Conservation (phyloP, 495 filamentous ascomycete species). For the Penicillium subrubescens region DNA sequence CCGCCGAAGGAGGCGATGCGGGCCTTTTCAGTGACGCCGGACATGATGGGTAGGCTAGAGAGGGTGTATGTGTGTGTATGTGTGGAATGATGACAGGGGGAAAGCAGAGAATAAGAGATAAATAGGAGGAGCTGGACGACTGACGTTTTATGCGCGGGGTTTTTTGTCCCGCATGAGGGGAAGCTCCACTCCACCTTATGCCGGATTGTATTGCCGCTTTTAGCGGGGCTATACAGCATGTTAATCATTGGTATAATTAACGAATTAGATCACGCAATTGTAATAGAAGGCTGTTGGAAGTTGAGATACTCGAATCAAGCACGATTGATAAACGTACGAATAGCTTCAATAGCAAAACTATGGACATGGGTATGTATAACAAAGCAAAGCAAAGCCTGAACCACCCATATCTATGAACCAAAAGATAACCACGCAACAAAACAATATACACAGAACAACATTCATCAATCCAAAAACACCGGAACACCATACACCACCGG, state of each 20-base stretch:
- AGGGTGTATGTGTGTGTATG: no score
- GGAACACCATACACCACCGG: constrained; percentile 94
- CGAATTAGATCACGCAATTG: background rate
- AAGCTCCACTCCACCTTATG: constrained; percentile 19
- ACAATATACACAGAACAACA: constrained; percentile 1
- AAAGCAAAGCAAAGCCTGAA: background rate
- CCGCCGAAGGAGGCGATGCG: constrained; percentile 93
- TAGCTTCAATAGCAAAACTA: background rate
- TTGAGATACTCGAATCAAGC: background rate
- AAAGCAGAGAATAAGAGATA: constrained; percentile 1
- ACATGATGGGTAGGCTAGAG: constrained; percentile 50
- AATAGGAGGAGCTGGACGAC: constrained; percentile 8
- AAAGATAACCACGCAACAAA: background rate
- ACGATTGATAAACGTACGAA: background rate
- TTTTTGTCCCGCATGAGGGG: constrained; percentile 33
- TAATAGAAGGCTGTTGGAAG: background rate
- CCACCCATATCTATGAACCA: background rate
- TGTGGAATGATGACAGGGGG: background rate
- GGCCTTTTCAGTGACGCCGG: constrained; percentile 76
- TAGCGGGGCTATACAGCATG: background rate
- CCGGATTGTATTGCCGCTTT: constrained; percentile 7
- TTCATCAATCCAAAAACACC: constrained; percentile 63
- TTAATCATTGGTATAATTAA: background rate
- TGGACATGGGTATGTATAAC: background rate
- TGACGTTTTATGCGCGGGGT: constrained; percentile 26